Conservation (phyloP, 164 flowering plant genomes). For the Litsea cubeba region DNA sequence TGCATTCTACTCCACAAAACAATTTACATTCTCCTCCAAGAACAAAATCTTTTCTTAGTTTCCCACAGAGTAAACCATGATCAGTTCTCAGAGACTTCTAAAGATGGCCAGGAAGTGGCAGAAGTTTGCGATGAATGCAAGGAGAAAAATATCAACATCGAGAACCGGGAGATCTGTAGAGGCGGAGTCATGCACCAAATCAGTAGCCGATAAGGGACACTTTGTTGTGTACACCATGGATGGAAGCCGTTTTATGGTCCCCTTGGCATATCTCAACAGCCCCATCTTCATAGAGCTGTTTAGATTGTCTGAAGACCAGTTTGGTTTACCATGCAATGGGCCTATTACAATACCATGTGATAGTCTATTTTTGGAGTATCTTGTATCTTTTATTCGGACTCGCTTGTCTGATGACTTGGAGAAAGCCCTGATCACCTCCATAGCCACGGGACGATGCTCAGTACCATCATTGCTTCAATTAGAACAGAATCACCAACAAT, state of each 20-base stretch:
- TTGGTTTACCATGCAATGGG: slow-evolving; percentile 24
- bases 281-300: slow-evolving; percentile 34
- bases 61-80: background rate
- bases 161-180: background rate
- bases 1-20: background rate
- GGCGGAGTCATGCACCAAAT: background rate
- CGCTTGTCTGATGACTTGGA: slow-evolving; percentile 15
- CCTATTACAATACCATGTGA: slow-evolving; percentile 35
- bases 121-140: slow-evolving; percentile 11
- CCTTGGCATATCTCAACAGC: slow-evolving; percentile 26
- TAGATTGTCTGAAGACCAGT: slow-evolving; percentile 41
- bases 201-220: slow-evolving; percentile 23
- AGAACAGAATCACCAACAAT: background rate
- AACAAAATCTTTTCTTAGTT: background rate
- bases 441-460: background rate
- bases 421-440: slow-evolving; percentile 11
- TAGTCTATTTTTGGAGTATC: slow-evolving; percentile 24
- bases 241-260: slow-evolving; percentile 31
- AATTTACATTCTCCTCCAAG: background rate
- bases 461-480: background rate
- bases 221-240: slow-evolving; percentile 33
- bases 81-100: too few species aligned
- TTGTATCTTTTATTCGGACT: slow-evolving; percentile 23
- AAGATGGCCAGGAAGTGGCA: slow-evolving; percentile 18
- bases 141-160: slow-evolving; percentile 17